Evolutionary conservation across 805 yeast genomes (phyloP), one percentile per base, ranked within the genome.

Genomic region (Saccharomycopsis guyanensis): DNA sequence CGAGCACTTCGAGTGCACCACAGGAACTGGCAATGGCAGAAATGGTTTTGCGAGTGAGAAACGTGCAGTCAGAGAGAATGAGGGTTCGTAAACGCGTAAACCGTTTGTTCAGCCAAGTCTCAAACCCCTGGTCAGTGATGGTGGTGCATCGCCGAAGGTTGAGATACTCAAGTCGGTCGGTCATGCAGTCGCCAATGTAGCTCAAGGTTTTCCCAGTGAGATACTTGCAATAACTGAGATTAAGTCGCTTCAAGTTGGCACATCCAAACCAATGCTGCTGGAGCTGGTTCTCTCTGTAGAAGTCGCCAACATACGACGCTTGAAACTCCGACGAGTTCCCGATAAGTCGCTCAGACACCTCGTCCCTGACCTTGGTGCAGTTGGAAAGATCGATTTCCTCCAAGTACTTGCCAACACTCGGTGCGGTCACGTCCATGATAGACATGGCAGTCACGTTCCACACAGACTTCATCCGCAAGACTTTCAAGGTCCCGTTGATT

Each of bases 381-480:
- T 84, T 82, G 7, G 85, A 73, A 37, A 84, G 65, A 59, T 83
- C 87, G 18, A 84, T 65, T 43, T 75, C 78, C 45, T 70, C 76
- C 33, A 84, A 62, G 51, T 71, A 62, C 29, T 69, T 66, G 6
- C 88, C 88, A 27, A 82, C 78, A 54, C 75, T 70, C 0, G 82
- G 80, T 1, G 75, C 78, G 1, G 86, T 73, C 36, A 83, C 61
- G 59, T 84, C 91, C 87, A 83, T 81, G 25, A 83, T 80, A 2
- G 89, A 84, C 86, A 82, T 80, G 2, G 87, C 86, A 49, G 81
- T 75, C 6, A 84, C 77, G 54, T 81, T 86, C 91, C 91, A 83
- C 40, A 76, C 80, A 13, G 84, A 76, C 51, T 68, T 70, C 87
- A 83, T 80, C 50, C 69, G 71, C 42, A 84, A 63, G 7, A 63